phyloP scores from a whole-genome alignment of 2,329 filamentous ascomycete species.

The Pseudogymnoascus destructans region DNA sequence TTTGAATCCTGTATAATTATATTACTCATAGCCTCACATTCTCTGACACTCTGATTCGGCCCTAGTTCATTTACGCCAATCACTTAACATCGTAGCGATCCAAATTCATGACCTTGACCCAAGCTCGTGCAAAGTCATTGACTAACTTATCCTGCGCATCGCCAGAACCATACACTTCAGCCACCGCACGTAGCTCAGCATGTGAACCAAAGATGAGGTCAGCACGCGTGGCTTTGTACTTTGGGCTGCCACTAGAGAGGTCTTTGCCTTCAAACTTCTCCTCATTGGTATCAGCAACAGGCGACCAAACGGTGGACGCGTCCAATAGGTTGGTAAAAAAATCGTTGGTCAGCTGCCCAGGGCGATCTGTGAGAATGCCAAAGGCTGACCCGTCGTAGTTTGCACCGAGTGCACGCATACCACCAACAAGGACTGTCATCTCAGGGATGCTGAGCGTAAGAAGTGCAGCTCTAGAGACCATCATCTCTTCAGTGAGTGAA shows the following conservation, averaged over 20 bases:
- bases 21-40: neutral
- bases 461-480: slow-evolving; percentile 44
- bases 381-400: slow-evolving; percentile 43
- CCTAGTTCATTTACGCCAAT: neutral
- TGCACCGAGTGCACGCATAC: slow-evolving; percentile 40
- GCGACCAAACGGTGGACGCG: slow-evolving; percentile 39
- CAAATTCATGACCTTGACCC: slow-evolving; percentile 47
- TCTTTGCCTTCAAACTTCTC: slow-evolving; percentile 42
- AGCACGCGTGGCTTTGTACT: slow-evolving; percentile 42
- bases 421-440: slow-evolving; percentile 41
- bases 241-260: slow-evolving; percentile 40
- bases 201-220: slow-evolving; percentile 47
- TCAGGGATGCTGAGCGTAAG: slow-evolving; percentile 43
- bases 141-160: slow-evolving; percentile 40
- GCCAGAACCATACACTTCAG: slow-evolving; percentile 41
- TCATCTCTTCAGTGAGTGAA: slow-evolving; percentile 40
- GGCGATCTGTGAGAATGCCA: slow-evolving; percentile 41
- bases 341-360: slow-evolving; percentile 44
- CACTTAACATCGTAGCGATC: slow-evolving; percentile 39
- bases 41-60: neutral
- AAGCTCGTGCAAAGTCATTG: slow-evolving; percentile 43
- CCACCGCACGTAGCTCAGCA: slow-evolving; percentile 42
- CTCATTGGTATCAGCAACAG: slow-evolving; percentile 26
- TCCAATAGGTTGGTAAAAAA: slow-evolving; percentile 50
- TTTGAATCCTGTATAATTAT: neutral